Conservation (phyloP, 495 filamentous ascomycete genomes). For the Xanthoparmelia taractica region DNA sequence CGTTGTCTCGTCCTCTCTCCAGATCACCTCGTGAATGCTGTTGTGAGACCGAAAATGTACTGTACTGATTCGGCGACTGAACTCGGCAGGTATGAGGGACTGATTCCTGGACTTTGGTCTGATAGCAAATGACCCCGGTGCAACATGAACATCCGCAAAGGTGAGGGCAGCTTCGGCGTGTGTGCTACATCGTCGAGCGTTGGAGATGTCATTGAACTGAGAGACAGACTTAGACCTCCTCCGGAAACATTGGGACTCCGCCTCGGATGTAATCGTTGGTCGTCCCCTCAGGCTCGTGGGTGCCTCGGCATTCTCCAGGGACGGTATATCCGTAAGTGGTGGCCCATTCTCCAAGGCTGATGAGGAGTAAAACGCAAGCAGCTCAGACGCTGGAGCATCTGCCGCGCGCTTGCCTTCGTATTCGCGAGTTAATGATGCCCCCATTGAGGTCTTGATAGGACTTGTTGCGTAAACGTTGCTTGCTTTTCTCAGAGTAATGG, state of each 20-base stretch:
- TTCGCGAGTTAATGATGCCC: neutral
- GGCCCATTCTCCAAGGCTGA: neutral
- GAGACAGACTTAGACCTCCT: neutral
- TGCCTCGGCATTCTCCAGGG: neutral
- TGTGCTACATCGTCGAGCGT: neutral
- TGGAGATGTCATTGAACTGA: conserved; percentile 2
- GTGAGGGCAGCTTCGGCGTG: conserved; percentile 17
- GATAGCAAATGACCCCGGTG: conserved; percentile 13
- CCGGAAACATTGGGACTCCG: neutral
- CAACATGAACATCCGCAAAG: conserved; percentile 20
- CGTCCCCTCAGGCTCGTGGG: neutral
- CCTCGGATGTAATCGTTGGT: neutral
- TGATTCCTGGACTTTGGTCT: conserved; percentile 3
- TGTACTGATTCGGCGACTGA: conserved; percentile 20
- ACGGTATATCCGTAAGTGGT: neutral
- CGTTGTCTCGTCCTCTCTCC: conserved; percentile 23
- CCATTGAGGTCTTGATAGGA: conserved; percentile 6
- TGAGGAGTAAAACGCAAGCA: conserved; percentile 19
- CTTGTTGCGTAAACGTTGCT: conserved; percentile 10
- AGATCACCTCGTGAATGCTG: conserved; percentile 25
- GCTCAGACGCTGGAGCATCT: conserved; percentile 10
- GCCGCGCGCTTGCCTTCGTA: neutral
- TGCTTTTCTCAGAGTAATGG: conserved; percentile 25
- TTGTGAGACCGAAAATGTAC: conserved; percentile 22
- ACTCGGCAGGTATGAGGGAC: conserved; percentile 7